phyloP scores from a whole-genome alignment of 2,329 filamentous ascomycete species.

The Aspergillus hiratsukae region DNA sequence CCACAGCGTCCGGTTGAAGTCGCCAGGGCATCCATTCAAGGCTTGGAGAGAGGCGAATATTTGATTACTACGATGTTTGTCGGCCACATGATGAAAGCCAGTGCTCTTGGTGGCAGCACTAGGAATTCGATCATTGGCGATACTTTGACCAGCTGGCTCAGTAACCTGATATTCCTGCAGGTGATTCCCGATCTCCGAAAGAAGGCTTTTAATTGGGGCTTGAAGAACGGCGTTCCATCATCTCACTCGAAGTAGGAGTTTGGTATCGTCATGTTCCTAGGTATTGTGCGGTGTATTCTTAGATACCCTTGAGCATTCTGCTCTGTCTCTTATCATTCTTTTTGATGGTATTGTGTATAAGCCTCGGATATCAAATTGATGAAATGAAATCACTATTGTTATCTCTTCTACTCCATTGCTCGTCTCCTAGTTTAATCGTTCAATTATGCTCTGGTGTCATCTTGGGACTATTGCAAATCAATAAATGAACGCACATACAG shows the following conservation, averaged over 20 bases:
- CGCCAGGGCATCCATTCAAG: constrained; percentile 63
- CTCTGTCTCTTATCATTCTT: neutral
- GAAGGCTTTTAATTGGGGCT: constrained; percentile 56
- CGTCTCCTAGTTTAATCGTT: neutral
- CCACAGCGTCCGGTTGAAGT: constrained; percentile 74
- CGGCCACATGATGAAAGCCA: constrained; percentile 66
- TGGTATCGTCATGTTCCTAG: constrained; percentile 9
- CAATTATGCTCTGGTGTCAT: neutral
- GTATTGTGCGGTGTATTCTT: constrained; percentile 20
- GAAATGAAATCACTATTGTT: neutral
- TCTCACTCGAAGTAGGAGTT: constrained; percentile 3
- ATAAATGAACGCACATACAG: neutral
- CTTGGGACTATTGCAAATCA: neutral
- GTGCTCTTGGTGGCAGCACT: constrained; percentile 48
- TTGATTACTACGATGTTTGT: constrained; percentile 72
- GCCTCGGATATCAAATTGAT: neutral
- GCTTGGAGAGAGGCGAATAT: constrained; percentile 76
- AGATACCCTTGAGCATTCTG: constrained; percentile 25
- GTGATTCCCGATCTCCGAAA: constrained; percentile 54
- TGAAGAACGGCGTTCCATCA: constrained; percentile 46
- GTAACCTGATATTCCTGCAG: constrained; percentile 52
- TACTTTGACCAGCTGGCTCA: constrained; percentile 52
- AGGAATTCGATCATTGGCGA: constrained; percentile 52
- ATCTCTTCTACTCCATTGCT: neutral
- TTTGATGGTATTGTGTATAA: neutral